These are phyloP conservation scores for Russula ochroleuca DNA, from an alignment of 768 basidiomycete genomes.

Conservation along the genomic window DNA sequence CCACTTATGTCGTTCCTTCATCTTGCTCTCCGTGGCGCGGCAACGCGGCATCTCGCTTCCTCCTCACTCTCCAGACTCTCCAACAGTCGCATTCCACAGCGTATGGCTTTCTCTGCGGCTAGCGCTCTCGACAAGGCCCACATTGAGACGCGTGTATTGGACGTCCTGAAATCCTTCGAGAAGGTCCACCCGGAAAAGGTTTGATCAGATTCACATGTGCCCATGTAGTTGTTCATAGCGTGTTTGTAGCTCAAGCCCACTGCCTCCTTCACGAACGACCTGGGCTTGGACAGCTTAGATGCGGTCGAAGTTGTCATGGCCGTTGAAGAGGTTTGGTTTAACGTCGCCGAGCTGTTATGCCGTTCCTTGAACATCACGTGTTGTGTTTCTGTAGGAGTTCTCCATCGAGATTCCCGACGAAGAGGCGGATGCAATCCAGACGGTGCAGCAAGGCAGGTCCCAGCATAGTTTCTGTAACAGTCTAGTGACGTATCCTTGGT, in stretches of 20 bases:
- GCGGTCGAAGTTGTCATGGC: slow-evolving; percentile 99
- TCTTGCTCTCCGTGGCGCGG: slow-evolving; percentile 19
- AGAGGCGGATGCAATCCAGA: slow-evolving; percentile 92
- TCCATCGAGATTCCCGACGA: slow-evolving; percentile 95
- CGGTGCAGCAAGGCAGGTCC: slow-evolving; percentile 78
- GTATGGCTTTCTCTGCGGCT: slow-evolving; percentile 60
- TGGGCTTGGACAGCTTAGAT: slow-evolving; percentile 93
- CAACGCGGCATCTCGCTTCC: slow-evolving; percentile 39
- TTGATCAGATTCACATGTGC: slow-evolving; percentile 14
- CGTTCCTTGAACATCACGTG: slow-evolving; percentile 6
- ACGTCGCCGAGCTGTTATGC: background rate
- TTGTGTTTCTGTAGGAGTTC: slow-evolving; percentile 67
- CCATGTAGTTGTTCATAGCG: background rate
- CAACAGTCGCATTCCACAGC: slow-evolving; percentile 33
- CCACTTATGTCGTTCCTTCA: slow-evolving; percentile 25
- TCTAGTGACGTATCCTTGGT: background rate
- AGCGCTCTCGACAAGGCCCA: slow-evolving; percentile 60
- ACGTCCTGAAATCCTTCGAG: slow-evolving; percentile 84
- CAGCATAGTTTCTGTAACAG: slow-evolving; percentile 23
- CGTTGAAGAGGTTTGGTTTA: slow-evolving; percentile 73
- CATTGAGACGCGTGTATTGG: slow-evolving; percentile 71
- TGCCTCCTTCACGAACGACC: slow-evolving; percentile 71
- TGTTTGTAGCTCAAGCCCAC: slow-evolving; percentile 54
- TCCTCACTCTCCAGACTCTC: slow-evolving; percentile 28
- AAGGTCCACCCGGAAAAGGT: slow-evolving; percentile 80